A percentile compares a stretch with the other conserved stretches of the same genome.
phyloP scores from a whole-genome alignment of 176 grass and related monocot genomes.

The Rhynchospora tenuis region DNA sequence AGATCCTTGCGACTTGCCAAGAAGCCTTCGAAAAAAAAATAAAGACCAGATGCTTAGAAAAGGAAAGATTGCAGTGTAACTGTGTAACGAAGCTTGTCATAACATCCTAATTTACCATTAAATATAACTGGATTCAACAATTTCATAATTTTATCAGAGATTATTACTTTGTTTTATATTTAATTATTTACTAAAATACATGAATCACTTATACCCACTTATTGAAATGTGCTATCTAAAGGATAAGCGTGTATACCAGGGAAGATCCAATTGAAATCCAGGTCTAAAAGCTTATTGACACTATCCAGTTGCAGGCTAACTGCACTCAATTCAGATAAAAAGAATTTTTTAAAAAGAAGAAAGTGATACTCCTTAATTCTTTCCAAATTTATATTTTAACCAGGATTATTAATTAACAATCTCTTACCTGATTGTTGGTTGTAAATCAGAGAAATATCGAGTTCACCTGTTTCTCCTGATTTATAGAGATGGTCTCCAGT shows the following conservation, averaged over 20 bases:
- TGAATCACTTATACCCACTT: neutral
- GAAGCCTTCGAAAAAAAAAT: too few species aligned
- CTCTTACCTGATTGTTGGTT: slow-evolving; percentile 60
- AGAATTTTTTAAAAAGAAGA: neutral
- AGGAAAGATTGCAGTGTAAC: too few species aligned
- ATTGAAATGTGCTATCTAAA: neutral
- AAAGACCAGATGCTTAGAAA: neutral
- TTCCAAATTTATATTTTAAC: neutral
- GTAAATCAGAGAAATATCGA: slow-evolving; percentile 50
- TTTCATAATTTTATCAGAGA: neutral
- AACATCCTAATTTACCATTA: neutral
- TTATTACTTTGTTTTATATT: neutral
- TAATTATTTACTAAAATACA: neutral
- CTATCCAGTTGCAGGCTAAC: slow-evolving; percentile 69
- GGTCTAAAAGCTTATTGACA: slow-evolving; percentile 50
- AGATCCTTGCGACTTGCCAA: too few species aligned
- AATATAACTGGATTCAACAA: neutral
- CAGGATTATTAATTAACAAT: neutral
- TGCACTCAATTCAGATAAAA: slow-evolving; percentile 16
- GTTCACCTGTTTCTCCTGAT: slow-evolving; percentile 48
- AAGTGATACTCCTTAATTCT: neutral
- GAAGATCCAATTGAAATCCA: slow-evolving; percentile 60
- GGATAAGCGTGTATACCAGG: slow-evolving; percentile 37
- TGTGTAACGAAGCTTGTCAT: neutral
- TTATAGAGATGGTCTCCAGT: slow-evolving; percentile 69